These are phyloP conservation scores for Cryptosporidium meleagridis DNA, from an alignment of 169 alveolate genomes.

Conservation along the genomic window DNA sequence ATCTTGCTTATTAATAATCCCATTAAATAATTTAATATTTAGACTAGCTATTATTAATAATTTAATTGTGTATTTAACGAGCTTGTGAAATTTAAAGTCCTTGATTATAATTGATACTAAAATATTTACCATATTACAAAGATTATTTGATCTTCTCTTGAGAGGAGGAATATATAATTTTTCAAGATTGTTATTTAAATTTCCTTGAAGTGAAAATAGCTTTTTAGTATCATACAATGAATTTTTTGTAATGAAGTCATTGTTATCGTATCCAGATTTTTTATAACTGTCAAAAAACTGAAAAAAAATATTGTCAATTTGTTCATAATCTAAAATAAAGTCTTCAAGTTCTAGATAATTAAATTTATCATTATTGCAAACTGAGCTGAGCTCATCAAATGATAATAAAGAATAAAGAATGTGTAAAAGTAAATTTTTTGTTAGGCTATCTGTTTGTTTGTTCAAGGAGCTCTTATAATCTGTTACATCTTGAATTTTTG, in stretches of 20 bases:
- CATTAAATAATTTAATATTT: neutral
- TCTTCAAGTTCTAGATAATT: neutral
- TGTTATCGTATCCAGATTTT: neutral
- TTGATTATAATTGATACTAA: neutral
- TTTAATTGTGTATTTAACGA: conserved; percentile 9
- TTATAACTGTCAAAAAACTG: neutral
- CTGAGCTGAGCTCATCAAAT: neutral
- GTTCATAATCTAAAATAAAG: neutral
- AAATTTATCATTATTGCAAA: neutral
- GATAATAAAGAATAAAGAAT: conserved; percentile 13
- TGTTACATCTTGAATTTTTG: neutral
- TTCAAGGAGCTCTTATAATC: neutral
- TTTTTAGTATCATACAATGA: neutral
- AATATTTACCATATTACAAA: conserved; percentile 6
- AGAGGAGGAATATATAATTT: conserved; percentile 36
- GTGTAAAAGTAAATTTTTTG: conserved; percentile 8
- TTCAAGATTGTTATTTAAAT: neutral
- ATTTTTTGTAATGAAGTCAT: neutral
- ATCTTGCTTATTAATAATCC: neutral
- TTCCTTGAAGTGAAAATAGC: neutral
- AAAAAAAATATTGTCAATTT: neutral
- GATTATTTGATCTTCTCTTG: conserved; percentile 26
- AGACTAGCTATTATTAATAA: conserved; percentile 22
- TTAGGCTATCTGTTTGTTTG: neutral
- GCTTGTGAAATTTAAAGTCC: neutral